Evolutionary conservation across 2,329 filamentous ascomycete genomes (phyloP).

Genomic region (Pestalotiopsis sp.): DNA sequence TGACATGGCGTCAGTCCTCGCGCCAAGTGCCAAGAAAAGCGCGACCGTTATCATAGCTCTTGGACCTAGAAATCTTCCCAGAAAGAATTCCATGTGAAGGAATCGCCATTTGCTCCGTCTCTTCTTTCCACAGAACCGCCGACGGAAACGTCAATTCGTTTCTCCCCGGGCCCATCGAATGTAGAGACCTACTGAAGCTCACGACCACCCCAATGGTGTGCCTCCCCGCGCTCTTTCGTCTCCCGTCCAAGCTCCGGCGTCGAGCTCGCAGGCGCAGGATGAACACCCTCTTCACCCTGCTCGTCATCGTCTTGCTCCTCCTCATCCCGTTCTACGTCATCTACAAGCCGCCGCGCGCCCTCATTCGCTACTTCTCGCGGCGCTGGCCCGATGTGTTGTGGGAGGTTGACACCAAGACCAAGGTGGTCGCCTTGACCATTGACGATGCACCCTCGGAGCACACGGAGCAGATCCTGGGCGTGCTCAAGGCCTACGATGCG

Average conservation of each 20-base stretch:
- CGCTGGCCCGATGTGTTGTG: constrained; percentile 82
- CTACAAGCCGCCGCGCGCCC: constrained; percentile 76
- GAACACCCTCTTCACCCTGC: constrained; percentile 52
- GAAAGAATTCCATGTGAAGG: background rate
- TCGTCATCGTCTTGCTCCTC: constrained; percentile 36
- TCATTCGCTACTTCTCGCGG: constrained; percentile 71
- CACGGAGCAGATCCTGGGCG: constrained; percentile 69
- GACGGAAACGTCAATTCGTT: constrained; percentile 1
- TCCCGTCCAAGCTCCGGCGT: constrained; percentile 59
- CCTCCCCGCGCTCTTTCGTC: constrained; percentile 50
- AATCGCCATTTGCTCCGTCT: background rate
- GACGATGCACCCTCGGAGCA: constrained; percentile 81
- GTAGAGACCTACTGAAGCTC: background rate
- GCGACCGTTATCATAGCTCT: background rate
- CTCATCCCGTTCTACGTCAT: constrained; percentile 63
- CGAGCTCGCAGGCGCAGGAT: constrained; percentile 61
- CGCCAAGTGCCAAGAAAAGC: background rate
- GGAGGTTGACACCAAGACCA: constrained; percentile 61
- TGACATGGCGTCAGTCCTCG: background rate
- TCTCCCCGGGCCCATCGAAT: background rate
- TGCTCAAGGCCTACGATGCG: constrained; percentile 68
- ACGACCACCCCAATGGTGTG: constrained; percentile 29
- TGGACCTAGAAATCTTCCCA: background rate
- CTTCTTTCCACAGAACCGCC: background rate
- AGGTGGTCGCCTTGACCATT: constrained; percentile 80